These are phyloP conservation scores for Globisporangium okanoganense DNA, from an alignment of 352 stramenopile genomes.

Conservation along the genomic window DNA sequence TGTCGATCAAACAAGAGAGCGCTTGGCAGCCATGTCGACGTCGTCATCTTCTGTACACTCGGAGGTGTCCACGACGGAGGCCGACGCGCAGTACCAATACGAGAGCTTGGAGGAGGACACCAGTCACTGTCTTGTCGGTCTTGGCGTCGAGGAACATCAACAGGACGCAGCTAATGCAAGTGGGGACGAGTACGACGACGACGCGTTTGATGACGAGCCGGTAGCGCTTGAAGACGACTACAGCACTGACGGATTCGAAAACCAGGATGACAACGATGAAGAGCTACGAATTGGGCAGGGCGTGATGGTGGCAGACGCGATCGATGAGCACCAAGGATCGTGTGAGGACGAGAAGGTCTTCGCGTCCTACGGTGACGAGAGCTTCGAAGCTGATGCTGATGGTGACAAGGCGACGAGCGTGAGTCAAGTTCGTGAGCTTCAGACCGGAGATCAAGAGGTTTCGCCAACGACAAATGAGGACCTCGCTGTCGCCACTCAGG, in stretches of 20 bases:
- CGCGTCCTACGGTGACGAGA: conserved; percentile 4
- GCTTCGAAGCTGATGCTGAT: background rate
- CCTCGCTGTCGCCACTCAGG: background rate
- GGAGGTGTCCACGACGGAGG: background rate
- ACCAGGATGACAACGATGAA: background rate
- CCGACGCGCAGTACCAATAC: conserved; percentile 5
- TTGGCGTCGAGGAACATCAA: background rate
- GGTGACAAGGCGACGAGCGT: background rate
- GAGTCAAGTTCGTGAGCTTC: no score
- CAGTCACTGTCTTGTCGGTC: background rate
- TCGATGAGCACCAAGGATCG: background rate
- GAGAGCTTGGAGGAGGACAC: conserved; percentile 13
- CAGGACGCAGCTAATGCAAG: background rate
- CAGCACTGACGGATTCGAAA: conserved; percentile 14
- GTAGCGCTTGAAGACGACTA: conserved; percentile 1
- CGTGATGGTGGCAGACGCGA: background rate
- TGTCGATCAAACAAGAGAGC: no score
- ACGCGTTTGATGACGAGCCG: conserved; percentile 12
- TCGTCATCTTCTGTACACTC: background rate
- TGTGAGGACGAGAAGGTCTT: background rate
- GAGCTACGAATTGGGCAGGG: background rate
- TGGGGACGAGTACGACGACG: conserved; percentile 10
- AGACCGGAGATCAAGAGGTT: background rate
- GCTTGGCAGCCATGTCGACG: background rate
- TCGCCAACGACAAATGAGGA: background rate